Percentiles rank a stretch among this genome's conserved stretches.
Evolutionary conservation across 2,329 filamentous ascomycete genomes (phyloP).

Genomic region (Nothopassalora personata): DNA sequence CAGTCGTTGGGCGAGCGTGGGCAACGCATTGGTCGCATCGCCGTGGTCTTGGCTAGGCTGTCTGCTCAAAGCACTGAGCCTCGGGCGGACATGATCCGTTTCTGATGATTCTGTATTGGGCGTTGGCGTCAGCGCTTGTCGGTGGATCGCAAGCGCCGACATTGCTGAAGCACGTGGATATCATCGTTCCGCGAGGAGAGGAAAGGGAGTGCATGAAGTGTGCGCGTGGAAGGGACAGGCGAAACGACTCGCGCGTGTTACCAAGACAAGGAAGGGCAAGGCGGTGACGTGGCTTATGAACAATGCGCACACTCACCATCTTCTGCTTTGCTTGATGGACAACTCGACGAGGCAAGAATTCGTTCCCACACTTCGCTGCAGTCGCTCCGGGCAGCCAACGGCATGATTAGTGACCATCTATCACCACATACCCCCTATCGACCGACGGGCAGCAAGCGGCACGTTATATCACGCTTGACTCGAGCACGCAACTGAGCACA

Average conservation of each 20-base stretch:
- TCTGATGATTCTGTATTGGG: conserved; percentile 16
- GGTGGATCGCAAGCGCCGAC: conserved; percentile 12
- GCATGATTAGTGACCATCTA: neutral
- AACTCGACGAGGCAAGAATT: neutral
- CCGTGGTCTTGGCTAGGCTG: conserved; percentile 24
- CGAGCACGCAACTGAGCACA: neutral
- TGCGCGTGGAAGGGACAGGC: neutral
- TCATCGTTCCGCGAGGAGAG: neutral
- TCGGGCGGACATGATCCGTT: conserved; percentile 11
- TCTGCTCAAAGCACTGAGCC: conserved; percentile 9
- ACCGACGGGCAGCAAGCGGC: neutral
- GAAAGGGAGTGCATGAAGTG: neutral
- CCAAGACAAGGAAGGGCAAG: neutral
- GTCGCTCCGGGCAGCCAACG: neutral
- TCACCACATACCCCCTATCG: neutral
- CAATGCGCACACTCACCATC: neutral
- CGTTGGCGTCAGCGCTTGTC: conserved; percentile 16
- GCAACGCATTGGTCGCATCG: conserved; percentile 33
- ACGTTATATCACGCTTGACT: neutral
- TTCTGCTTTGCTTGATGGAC: neutral
- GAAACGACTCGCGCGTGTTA: neutral
- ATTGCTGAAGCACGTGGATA: conserved; percentile 6
- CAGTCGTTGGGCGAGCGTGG: conserved; percentile 68
- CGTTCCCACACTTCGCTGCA: neutral
- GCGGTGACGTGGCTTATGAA: neutral